These are phyloP conservation scores for Wickerhamomyces strasburgensis DNA, from an alignment of 805 yeast genomes.

Conservation along the genomic window DNA sequence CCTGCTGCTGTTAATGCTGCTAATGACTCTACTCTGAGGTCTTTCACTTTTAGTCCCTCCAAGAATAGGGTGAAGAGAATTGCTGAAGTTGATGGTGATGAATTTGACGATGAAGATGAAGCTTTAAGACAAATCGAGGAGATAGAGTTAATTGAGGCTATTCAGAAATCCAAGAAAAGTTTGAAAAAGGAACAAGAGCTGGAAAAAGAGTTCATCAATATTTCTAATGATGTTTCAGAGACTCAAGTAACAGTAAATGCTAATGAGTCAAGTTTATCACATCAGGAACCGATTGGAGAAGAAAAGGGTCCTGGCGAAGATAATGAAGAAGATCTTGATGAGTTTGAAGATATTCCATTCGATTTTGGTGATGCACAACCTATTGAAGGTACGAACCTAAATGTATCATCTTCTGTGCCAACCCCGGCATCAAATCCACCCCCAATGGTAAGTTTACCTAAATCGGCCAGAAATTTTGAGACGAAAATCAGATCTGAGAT, in stretches of 20 bases:
- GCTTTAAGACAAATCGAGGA: constrained; percentile 27
- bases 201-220: constrained; percentile 19
- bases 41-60: constrained; percentile 21
- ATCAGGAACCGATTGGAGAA: constrained; percentile 29
- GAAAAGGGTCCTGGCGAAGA: too few species aligned
- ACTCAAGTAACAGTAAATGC: not conserved
- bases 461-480: not conserved
- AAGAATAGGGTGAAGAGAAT: constrained; percentile 10
- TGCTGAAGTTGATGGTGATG: constrained; percentile 9
- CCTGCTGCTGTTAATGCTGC: constrained; percentile 16
- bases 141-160: constrained; percentile 33
- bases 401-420: too few species aligned
- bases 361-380: constrained; percentile 5
- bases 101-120: constrained; percentile 21
- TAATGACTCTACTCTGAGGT: constrained; percentile 13
- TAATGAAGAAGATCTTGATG: constrained; percentile 19
- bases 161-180: constrained; percentile 42
- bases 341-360: constrained; percentile 27
- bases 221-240: too few species aligned
- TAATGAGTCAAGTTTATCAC: not conserved
- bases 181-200: constrained; percentile 39
- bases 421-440: not conserved
- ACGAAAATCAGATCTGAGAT: constrained; percentile 14
- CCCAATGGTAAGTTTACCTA: too few species aligned
- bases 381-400: not conserved